Evolutionary conservation across 1,284 basidiomycete species (phyloP), one percentile per base, ranked within the genome.

Genomic region (Leccinum griseonigrum): DNA sequence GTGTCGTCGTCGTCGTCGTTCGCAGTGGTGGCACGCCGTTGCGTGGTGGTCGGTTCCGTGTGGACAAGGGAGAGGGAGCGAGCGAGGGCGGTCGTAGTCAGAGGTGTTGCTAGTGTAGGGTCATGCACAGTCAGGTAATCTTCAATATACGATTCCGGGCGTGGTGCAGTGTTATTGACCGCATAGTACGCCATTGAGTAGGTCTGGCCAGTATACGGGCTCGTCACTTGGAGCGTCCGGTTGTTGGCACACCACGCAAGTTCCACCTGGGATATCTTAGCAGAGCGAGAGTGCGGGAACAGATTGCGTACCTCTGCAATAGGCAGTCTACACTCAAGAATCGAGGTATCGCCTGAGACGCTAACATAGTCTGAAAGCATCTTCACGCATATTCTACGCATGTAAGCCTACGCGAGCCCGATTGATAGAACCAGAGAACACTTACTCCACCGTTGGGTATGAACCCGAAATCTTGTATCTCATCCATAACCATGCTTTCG

Each of bases 401-500:
- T 58, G 16, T 38, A 28, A 62, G 31, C 54, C 16, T 34, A 38
- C n/a, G 13, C 48, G n/a, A 29, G n/a, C 10, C 28, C 10, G 22
- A 8, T 18, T 2, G 1, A 38, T 34, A 73, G 48, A 67, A 67
- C 50, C 34, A n/a, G 14, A 54, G n/a, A 34, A 26, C 7, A 67
- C 82, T 65, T 68, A 88, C 88, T 14, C 94, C 94, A 13, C 95
- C 95, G 70, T 97, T 98, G 2, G 95, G 95, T 66, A 98, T 88
- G 77, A 97, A 98, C 0, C 95, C 95, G 64, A 86, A 82, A 46
- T 75, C 75, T 40, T 91, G 85, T 57, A 97, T 78, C 71, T 95
- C 86, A 70, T 97, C 94, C 93, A 97, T 95, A 71, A 97, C 88
- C 86, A 92, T 90, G 72, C 91, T 92, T 79, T 96, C 94, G 74